phyloP scores from a whole-genome alignment of 305 asterid genomes.

The Rubia tinctorum region DNA sequence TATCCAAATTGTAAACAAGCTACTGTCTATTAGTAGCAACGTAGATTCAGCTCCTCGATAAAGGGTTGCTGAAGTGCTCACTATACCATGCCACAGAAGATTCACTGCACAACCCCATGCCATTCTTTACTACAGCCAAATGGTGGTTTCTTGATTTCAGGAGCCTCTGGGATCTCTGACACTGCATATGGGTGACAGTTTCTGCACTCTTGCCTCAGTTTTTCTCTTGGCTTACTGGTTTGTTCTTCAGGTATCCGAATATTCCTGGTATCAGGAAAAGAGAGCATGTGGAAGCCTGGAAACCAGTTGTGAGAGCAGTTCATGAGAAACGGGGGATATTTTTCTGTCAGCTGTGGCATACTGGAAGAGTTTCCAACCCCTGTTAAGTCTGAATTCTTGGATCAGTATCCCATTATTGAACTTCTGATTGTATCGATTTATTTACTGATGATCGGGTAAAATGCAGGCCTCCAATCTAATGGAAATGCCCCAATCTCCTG shows the following conservation, averaged over 20 bases:
- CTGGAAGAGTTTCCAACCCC: slow-evolving; percentile 22
- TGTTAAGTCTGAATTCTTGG: slow-evolving; percentile 3
- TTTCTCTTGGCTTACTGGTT: background rate
- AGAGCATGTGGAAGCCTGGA: slow-evolving; percentile 23
- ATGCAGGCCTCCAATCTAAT: slow-evolving; percentile 15
- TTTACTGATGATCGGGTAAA: background rate
- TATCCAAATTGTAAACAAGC: too few relatives aligned
- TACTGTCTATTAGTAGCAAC: too few relatives aligned
- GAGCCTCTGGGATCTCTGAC: slow-evolving; percentile 20
- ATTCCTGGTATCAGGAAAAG: slow-evolving; percentile 18
- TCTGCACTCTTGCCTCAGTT: background rate
- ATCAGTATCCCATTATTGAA: background rate
- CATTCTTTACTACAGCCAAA: slow-evolving; percentile 41
- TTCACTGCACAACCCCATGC: slow-evolving; percentile 52
- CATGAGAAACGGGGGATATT: slow-evolving; percentile 15
- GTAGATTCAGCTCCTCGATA: too few relatives aligned
- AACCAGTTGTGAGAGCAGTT: slow-evolving; percentile 16
- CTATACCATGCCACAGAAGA: too few relatives aligned
- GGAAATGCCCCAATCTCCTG: slow-evolving; percentile 18
- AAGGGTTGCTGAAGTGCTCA: too few relatives aligned
- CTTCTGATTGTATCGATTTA: background rate
- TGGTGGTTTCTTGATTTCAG: slow-evolving; percentile 38
- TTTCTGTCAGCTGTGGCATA: slow-evolving; percentile 24
- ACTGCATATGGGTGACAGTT: slow-evolving; percentile 18
- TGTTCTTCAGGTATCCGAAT: slow-evolving; percentile 12